Base-by-base conservation (phyloP, 495 filamentous ascomycete genomes). In the Letharia columbiana region DNA sequence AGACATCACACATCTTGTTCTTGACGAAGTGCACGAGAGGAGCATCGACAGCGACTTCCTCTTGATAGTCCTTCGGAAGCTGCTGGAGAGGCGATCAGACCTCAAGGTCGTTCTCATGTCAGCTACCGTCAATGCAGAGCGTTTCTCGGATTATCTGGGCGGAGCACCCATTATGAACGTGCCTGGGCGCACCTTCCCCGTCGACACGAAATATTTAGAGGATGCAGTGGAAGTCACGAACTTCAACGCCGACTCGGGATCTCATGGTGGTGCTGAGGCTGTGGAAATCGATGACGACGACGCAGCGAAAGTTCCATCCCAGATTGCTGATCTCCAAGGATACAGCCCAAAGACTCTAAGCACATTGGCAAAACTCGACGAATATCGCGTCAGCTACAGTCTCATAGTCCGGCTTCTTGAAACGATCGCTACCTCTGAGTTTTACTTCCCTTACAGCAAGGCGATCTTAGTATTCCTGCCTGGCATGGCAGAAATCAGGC, bases 21-120 rank as follows among this genome's bases (percentile, higher is more conserved):
- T 98, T 33, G 94, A 98, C 69, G 94, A 98, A 75, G 59, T 66
- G 49, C 64, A 66, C 28, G 66, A 67, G 45, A 84, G 92, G 63
- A 89, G 89, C 28, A 97, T 98, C 67, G 94, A 97, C 74, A 95
- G 90, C 62, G 94, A 98, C 69, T 97, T 98, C 74, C 79, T 98
- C 28, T 79, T 98, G 17, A 90, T 97, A 66, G 87, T 97, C 4
- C 82, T 98, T 33, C 89, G 90, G 69, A 89, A 92, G 68, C 78
- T 97, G 20, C 82, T 96, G 72, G 68, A 81, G 31, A 81, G 81
- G 63, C 81, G 91, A 60, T 88, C 87, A 60, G 84, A 92, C 57
- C 76, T 96, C 57, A 88, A 87, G 70, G 88, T 98, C 40, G 81
- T 98, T 41, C 82, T 98, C 37, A 98, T 97, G 94, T 96, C 92